A percentile compares a stretch with the other conserved stretches of the same genome.
Evolutionary conservation across 148 eudicot species (phyloP).

Genomic region (Rhododendron henanense): DNA sequence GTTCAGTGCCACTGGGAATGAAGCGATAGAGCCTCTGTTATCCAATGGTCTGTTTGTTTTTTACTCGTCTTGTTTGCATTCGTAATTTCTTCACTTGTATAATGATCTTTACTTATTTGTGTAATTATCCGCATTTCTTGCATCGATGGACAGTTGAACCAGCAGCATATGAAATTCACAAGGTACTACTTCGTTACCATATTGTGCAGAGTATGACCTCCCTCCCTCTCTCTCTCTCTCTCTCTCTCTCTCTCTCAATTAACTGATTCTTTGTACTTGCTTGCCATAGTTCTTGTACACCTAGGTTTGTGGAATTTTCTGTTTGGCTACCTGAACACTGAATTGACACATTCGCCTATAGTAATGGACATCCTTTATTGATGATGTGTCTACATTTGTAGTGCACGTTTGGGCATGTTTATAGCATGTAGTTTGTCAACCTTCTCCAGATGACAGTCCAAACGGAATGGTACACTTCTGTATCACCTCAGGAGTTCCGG

Average conservation of each 20-base stretch:
- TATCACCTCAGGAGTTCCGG: neutral
- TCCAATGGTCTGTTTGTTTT: conserved; percentile 62
- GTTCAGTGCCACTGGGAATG: conserved; percentile 66
- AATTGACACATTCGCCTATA: neutral
- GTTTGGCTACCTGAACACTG: neutral
- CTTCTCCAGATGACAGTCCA: neutral
- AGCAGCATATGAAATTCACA: conserved; percentile 63
- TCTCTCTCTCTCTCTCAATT: neutral
- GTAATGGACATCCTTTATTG: neutral
- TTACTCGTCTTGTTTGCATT: neutral
- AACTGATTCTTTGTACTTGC: neutral
- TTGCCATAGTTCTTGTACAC: neutral
- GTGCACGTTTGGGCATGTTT: neutral
- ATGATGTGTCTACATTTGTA: neutral
- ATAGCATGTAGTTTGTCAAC: neutral
- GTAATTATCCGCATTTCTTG: neutral
- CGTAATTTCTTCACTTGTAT: neutral
- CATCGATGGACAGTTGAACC: conserved; percentile 57
- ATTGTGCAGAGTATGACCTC: neutral
- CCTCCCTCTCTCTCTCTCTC: neutral
- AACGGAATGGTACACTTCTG: neutral
- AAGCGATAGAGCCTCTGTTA: conserved; percentile 59
- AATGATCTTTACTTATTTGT: conserved; percentile 6
- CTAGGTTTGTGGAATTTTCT: neutral
- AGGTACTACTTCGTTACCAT: conserved; percentile 40